Evolutionary conservation across 2,329 filamentous ascomycete genomes (phyloP).

Genomic region (Neopestalotiopsis sp.): DNA sequence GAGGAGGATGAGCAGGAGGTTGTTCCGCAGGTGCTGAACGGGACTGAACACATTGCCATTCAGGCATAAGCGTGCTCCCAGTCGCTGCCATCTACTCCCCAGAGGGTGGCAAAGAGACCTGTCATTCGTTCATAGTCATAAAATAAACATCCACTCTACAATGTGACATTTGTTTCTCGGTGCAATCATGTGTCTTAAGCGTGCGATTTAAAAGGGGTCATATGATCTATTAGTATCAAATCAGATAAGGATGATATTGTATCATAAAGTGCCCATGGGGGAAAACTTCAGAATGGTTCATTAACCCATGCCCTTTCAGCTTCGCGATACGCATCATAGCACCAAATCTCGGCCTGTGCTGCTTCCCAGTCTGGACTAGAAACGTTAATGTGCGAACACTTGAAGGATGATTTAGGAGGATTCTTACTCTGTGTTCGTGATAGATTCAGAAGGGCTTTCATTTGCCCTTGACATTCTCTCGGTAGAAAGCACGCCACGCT

Average conservation of each 20-base stretch:
- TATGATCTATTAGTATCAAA: too few relatives aligned
- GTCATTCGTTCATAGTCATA: background rate
- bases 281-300: background rate
- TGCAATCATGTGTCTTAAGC: too few relatives aligned
- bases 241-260: too few relatives aligned
- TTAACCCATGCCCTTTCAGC: background rate
- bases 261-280: too few relatives aligned
- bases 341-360: background rate
- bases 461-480: background rate
- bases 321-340: background rate
- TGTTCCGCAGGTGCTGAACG: background rate
- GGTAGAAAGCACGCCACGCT: background rate
- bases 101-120: background rate
- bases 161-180: too few relatives aligned
- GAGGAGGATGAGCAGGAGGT: conserved; percentile 31
- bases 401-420: background rate
- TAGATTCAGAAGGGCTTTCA: too few relatives aligned
- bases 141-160: background rate
- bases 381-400: background rate
- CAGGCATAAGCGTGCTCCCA: background rate
- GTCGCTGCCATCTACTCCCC: background rate
- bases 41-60: background rate
- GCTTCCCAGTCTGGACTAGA: background rate
- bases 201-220: too few relatives aligned
- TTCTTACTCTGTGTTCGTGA: too few relatives aligned